Percentiles rank a stretch among this genome's conserved stretches.
phyloP scores from a whole-genome alignment of 2,329 filamentous ascomycete species.

The Tolypocladium amazonense region DNA sequence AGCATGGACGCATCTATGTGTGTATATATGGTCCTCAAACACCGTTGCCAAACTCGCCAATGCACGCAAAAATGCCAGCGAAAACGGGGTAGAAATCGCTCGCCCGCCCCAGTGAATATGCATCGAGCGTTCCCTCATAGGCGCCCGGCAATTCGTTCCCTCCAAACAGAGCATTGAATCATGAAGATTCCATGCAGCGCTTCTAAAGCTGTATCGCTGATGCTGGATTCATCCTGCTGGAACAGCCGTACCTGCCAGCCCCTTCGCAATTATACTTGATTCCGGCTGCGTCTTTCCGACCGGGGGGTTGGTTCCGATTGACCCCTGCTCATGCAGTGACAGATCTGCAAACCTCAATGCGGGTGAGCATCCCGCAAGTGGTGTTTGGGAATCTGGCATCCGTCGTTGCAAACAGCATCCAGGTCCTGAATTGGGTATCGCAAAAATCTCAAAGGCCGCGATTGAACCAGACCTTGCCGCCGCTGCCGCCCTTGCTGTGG shows the following conservation, averaged over 20 bases:
- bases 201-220: neutral
- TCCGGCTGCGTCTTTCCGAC: neutral
- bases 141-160: neutral
- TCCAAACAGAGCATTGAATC: neutral
- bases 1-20: neutral
- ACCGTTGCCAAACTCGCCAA: neutral
- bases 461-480: constrained; percentile 90
- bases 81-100: neutral
- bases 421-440: neutral
- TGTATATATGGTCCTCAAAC: neutral
- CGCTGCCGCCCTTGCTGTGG: constrained; percentile 65
- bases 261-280: neutral
- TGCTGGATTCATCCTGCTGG: neutral
- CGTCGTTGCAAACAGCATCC: neutral
- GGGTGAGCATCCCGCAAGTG: neutral
- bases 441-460: constrained; percentile 59
- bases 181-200: neutral
- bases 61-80: neutral
- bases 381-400: neutral
- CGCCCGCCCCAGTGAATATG: neutral
- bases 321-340: neutral
- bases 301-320: neutral
- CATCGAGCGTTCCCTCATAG: neutral
- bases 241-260: neutral
- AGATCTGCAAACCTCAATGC: neutral